These are phyloP conservation scores for Erysimum pusillum DNA, from an alignment of 441 rosid genomes.

Conservation along the genomic window DNA sequence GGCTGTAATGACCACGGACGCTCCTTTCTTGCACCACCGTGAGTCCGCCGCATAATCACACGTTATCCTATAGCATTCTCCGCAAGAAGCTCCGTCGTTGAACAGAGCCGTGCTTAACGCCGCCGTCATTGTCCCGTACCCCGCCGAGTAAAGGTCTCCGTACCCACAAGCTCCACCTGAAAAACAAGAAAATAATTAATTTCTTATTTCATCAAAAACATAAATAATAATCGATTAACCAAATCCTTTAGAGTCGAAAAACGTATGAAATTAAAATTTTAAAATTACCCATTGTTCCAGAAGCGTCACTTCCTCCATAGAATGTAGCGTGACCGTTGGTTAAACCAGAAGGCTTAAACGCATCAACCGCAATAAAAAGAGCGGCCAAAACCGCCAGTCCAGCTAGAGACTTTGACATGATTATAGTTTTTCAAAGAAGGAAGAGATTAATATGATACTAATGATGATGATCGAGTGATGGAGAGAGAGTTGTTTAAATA, in stretches of 20 bases:
- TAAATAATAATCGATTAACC: neutral
- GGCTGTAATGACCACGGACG: constrained; percentile 66
- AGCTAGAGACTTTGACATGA: constrained; percentile 56
- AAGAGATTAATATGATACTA: constrained; percentile 36
- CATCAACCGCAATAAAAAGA: constrained; percentile 48
- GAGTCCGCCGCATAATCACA: constrained; percentile 68
- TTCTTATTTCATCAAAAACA: neutral
- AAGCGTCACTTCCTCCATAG: constrained; percentile 95
- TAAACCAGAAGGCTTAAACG: constrained; percentile 73
- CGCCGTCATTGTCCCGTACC: constrained; percentile 73
- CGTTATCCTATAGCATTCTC: constrained; percentile 66
- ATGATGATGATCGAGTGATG: constrained; percentile 42
- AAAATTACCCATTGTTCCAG: constrained; percentile 91
- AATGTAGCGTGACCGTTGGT: constrained; percentile 88
- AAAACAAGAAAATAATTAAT: neutral
- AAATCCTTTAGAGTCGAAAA: neutral
- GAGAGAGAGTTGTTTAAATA: constrained; percentile 55
- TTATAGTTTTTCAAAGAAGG: constrained; percentile 13
- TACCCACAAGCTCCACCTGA: constrained; percentile 86
- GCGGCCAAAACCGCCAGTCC: constrained; percentile 51
- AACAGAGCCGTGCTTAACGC: constrained; percentile 80
- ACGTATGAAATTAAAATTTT: neutral
- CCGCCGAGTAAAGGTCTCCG: constrained; percentile 67
- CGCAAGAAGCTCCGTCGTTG: constrained; percentile 74
- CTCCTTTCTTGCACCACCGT: constrained; percentile 68